Base-by-base conservation (phyloP, 768 basidiomycete genomes). In the Leccinum uliginosum region DNA sequence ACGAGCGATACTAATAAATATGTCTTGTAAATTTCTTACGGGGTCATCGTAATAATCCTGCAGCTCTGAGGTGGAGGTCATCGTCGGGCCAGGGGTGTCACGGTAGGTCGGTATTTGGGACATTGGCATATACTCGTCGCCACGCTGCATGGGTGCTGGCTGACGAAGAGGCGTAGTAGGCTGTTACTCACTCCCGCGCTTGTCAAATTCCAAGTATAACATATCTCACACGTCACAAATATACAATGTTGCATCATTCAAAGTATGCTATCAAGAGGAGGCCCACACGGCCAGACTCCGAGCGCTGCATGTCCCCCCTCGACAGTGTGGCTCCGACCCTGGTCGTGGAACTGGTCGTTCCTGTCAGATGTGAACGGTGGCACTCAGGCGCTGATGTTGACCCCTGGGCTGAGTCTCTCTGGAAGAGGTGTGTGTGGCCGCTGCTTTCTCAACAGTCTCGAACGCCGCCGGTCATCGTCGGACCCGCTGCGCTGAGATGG, bases 371-470 rank as follows among this genome's bases (percentile, higher is more conserved):
- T 29, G 17, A n/a, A 21, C 23, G 10, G 26, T 45, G 27, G 30
- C 38, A n/a, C 38, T 56, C 67, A 68, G 6, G 59, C 50, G 29
- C 65, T 68, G 59, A 67, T 50, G 32, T 68, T 70, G 2, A 57
- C 56, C 40, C 67, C 68, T 24, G 59, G 59, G 8, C 6, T 38
- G 2, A 68, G 58, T 1, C 63, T 61, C 17, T 56, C 63, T 1
- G 68, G 68, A 52, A 62, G 64, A 44, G 58, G 77, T 63, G 77
- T 81, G 11, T 43, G 40, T 43, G 40, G 40, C 40, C 40, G 40
- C 64, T 82, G 80, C 63, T 83, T 85, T 64, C 75, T 76, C 50
- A 83, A 68, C 23, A 83, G 68, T 56, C 77, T 71, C 34, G 71
- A 62, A 29, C 70, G 72, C 55, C 61, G 75, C 61, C 65, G 73